Evolutionary conservation across 768 basidiomycete species (phyloP).

Genomic region (Pilatotrama ljubarskyi): DNA sequence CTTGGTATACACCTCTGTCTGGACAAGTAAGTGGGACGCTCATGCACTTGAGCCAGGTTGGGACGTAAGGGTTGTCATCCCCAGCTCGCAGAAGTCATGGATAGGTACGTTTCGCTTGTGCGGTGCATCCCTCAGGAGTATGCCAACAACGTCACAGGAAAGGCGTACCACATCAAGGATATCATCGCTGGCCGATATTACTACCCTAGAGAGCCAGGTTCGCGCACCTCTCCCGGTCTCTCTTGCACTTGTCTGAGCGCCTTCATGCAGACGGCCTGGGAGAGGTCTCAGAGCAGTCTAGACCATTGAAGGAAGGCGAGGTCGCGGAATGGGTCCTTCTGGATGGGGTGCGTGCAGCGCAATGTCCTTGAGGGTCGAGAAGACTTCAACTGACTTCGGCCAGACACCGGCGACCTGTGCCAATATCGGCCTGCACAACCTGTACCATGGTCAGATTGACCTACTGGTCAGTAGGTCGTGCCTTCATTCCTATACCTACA

Average conservation of each 20-base stretch:
- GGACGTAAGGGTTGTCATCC: conserved; percentile 79
- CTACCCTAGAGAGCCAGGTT: conserved; percentile 66
- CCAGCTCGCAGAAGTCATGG: conserved; percentile 85
- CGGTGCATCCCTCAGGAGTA: background rate
- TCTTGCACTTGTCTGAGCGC: background rate
- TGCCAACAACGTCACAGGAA: conserved; percentile 46
- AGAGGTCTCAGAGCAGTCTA: conserved; percentile 58
- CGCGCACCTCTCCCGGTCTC: background rate
- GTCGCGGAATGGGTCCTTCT: conserved; percentile 90
- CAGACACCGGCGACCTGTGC: conserved; percentile 91
- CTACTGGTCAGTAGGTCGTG: conserved; percentile 62
- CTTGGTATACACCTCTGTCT: conserved; percentile 48
- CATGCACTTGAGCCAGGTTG: conserved; percentile 48
- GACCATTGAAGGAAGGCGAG: conserved; percentile 76
- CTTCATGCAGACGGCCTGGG: conserved; percentile 56
- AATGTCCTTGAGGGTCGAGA: too few species aligned
- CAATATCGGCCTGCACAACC: conserved; percentile 87
- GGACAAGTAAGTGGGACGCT: background rate
- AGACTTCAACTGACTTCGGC: too few species aligned
- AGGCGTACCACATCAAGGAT: conserved; percentile 79
- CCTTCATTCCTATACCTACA: background rate
- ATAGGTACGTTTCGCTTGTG: conserved; percentile 53
- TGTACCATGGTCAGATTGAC: conserved; percentile 84
- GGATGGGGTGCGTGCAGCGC: conserved; percentile 60
- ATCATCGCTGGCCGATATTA: conserved; percentile 69